Evolutionary conservation across 352 stramenopile genomes (phyloP), one percentile per base, ranked within the genome.

Genomic region (Pythium brachiatum): DNA sequence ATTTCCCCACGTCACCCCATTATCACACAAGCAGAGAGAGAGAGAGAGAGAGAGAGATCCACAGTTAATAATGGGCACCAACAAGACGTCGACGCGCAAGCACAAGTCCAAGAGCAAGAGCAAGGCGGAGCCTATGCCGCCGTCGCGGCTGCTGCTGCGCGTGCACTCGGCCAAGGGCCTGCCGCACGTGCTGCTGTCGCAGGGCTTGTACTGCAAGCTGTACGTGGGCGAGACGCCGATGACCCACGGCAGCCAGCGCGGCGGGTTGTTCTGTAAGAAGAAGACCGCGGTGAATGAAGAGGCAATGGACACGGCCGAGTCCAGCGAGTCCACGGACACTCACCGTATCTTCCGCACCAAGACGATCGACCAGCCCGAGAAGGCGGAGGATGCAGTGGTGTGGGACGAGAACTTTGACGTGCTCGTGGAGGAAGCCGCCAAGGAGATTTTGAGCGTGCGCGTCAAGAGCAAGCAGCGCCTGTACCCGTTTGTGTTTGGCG

Each of bases 201-300:
- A 83, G n/a, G 79, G 79, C 43, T 68, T 78, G 1, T 89, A 89
- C 59, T 87, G 78, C 66, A 89, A 89, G 52, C 68, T 89, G 23
- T 89, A 89, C 46, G 57, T 89, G 21, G 76, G 78, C 27, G 60
- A 78, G 20, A 68, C 69, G n/a, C 32, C 71, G 25, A 78, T 86
- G 74, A 63, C 74, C 21, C 69, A 86, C 25, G 80, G 80, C 61
- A 76, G 64, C 25, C 75, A 81, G 36, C 72, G 70, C 57, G 58
- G 60, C 2, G 39, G 83, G 15, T 68, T 72, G 27, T 43, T 50
- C 50, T 70, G 57, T 25, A 78, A 74, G 51, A 48, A 43, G 44
- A 29, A 31, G 65, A 15, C 44, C n/a, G n/a, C 15, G 11, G 57
- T n/a, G 69, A 44, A 43, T 20, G 16, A 18, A 15, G 36, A 20